Evolutionary conservation across 179 eudicot genomes (phyloP), one percentile per base, ranked within the genome.

Genomic region (Beta corolliflora): DNA sequence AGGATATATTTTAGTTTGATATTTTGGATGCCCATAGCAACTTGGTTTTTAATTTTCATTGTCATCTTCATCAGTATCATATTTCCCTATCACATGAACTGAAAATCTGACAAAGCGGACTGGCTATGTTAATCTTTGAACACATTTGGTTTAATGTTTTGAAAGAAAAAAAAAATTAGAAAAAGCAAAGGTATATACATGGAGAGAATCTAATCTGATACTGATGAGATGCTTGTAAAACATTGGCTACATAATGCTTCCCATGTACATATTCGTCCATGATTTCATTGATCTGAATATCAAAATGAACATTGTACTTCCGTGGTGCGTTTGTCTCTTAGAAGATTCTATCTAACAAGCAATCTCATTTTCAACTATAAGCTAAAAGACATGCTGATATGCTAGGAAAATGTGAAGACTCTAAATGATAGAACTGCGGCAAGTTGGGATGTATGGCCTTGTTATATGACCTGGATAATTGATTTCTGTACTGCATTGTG

Each of bases 1-100:
- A 84, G 93, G 97, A n/a, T 93, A 83, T 67, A 75, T 76, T 7
- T 67, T 71, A 63, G 29, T 63, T 75, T 54, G 15, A 1, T 73
- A 52, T 7, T 16, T 44, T 36, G 15, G 46, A 5, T 25, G 14
- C 23, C 31, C 31, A 29, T 55, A 55, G 61, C 76, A 73, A 12
- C 21, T 45, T 60, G 23, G 23, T n/a, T 19, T 1, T 1, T n/a
- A 19, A 44, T 8, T 45, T 16, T 16, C 29, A 18, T 53, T 18
- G 46, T 71, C 71, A 68, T 6, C 7, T 25, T 12, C 15, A 63
- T 48, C 1, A 44, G 56, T 71, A 48, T 2, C 16, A 10, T 71
- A 46, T 71, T 12, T 46, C 13, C 31, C 9, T 9, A 71, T 10
- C 31, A 10, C 53, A 46, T 45, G 55, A 16, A 9, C 15, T n/a